Base-by-base conservation (phyloP, 2,329 filamentous ascomycete genomes). In the Leptoxyphium fumago region DNA sequence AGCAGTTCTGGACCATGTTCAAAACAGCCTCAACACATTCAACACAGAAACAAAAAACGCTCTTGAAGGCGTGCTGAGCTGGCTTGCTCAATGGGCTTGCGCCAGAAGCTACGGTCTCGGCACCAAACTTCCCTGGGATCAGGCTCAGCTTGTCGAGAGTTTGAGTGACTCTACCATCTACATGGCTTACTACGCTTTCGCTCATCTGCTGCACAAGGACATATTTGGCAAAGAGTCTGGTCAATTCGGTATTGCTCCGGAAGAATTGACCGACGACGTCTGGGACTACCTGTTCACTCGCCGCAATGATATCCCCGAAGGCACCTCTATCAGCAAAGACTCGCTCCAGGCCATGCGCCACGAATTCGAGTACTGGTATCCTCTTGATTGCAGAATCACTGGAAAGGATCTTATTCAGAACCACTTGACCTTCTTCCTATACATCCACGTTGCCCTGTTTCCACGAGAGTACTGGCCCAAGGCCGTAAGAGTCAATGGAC, bases 361-460 rank as follows among this genome's bases (percentile, higher is more conserved):
- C 58, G 86, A 94, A 56, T 96, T 96, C 56, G 82, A 91, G 63
- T 98, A 95, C 74, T 96, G 86, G 72, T 98, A 96, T 64, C 91
- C 91, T 36, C 71, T 96, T 42, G 89, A 96, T 58, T 71, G 94
- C 53, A 76, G 87, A 55, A 79, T 84, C 38, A 91, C 83, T 30
- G 91, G 89, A 55, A 96, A 96, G 71, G 89, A 94, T 61, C 70
- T 94, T 50, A 88, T 94, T 54, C 81, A 84, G 49, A 94, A 94
- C 78, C 91, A 96, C 66, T 70, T 98, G 57, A 95, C 87, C 10
- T 95, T 96, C 72, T 91, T 84, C 74, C 74, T 96, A 44, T 96
- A 96, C 68, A 82, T 89, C 53, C 91, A 96, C 64, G 65, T 91
- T 51, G 91, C 91, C 10, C 74, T 98, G 38, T 96, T 95, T 73